Conservation (phyloP, 208 protist genomes). For the Leishmania braziliensis region DNA sequence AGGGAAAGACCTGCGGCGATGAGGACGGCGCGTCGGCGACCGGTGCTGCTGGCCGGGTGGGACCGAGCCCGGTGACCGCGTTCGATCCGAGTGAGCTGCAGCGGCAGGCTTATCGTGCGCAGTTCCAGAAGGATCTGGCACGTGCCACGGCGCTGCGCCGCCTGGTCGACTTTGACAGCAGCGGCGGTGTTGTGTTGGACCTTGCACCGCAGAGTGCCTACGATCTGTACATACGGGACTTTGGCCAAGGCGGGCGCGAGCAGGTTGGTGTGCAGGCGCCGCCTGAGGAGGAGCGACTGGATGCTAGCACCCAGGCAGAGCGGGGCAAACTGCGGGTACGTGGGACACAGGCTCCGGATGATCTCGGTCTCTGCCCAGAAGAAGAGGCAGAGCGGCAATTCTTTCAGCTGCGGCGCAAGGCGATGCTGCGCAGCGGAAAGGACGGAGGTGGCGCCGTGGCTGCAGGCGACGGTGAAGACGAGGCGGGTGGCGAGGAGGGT, state of each 20-base stretch:
- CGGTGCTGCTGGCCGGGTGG: background rate
- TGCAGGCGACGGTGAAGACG: conserved; percentile 6
- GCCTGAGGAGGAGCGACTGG: conserved; percentile 61
- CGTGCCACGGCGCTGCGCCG: conserved; percentile 76
- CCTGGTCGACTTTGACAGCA: conserved; percentile 84
- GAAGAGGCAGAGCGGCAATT: conserved; percentile 45
- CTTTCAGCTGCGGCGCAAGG: conserved; percentile 27
- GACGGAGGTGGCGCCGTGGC: conserved; percentile 14
- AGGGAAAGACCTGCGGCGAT: background rate
- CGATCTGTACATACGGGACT: conserved; percentile 85
- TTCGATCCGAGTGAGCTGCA: conserved; percentile 50
- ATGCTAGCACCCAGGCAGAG: conserved; percentile 53
- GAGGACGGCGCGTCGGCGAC: background rate
- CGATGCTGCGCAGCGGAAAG: conserved; percentile 13
- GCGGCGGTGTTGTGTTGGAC: conserved; percentile 59
- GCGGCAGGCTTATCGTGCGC: conserved; percentile 75
- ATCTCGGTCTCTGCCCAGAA: conserved; percentile 83
- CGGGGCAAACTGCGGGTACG: conserved; percentile 43
- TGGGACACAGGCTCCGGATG: conserved; percentile 55
- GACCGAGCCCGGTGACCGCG: conserved; percentile 6
- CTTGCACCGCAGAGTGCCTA: conserved; percentile 83
- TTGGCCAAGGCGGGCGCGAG: conserved; percentile 53
- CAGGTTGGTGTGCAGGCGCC: conserved; percentile 67
- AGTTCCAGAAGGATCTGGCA: conserved; percentile 77
- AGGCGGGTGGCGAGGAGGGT: conserved; percentile 1